phyloP scores from a whole-genome alignment of 805 yeast genomes.

The Suhomyces sp. region DNA sequence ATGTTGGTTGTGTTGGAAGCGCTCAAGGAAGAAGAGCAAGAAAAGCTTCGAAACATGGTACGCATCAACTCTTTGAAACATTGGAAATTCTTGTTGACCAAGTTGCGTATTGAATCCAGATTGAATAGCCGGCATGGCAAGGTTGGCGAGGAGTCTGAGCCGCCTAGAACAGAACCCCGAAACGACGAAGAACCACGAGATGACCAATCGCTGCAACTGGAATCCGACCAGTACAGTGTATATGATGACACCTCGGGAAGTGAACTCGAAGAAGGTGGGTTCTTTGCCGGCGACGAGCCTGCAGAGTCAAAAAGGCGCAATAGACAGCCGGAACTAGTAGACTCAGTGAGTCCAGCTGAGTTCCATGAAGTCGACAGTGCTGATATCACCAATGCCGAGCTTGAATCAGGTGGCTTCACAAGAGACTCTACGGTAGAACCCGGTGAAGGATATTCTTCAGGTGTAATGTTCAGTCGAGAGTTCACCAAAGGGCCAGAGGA shows the following conservation, averaged over 20 bases:
- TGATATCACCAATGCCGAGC: background rate
- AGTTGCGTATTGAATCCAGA: slow-evolving; percentile 45
- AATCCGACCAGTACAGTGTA: background rate
- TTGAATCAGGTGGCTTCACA: background rate
- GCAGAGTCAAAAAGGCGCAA: background rate
- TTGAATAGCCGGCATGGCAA: slow-evolving; percentile 50
- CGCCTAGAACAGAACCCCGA: background rate
- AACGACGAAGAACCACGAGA: background rate
- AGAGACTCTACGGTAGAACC: background rate
- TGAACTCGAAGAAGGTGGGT: slow-evolving; percentile 1
- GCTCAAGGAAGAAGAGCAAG: slow-evolving; percentile 47
- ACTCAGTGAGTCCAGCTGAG: background rate
- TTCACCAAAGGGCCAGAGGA: background rate
- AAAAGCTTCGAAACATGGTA: slow-evolving; percentile 39
- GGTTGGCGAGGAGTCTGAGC: slow-evolving; percentile 18
- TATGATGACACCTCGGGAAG: slow-evolving; percentile 3
- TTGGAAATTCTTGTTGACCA: slow-evolving; percentile 54
- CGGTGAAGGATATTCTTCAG: background rate
- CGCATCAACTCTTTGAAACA: slow-evolving; percentile 50
- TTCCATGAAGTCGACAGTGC: background rate
- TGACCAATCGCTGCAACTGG: background rate
- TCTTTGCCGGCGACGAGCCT: background rate
- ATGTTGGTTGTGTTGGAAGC: slow-evolving; percentile 49
- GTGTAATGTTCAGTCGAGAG: background rate
- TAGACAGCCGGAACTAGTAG: background rate